Base-by-base conservation (phyloP, 192 early-diverging fungal species). In the Entrophospora sp. region DNA sequence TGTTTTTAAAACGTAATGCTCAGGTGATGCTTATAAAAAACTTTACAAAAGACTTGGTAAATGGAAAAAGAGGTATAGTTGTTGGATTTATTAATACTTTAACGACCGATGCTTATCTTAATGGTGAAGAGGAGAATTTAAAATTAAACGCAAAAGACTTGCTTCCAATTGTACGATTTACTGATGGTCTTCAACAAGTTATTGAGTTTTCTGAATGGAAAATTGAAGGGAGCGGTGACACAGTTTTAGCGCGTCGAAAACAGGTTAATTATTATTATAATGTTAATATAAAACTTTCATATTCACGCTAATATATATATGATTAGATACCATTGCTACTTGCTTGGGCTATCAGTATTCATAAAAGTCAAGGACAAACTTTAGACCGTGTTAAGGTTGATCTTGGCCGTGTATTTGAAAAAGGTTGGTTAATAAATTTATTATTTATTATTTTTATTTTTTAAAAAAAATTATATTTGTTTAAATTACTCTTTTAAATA, bases 11-110 rank as follows among this genome's bases (percentile, higher is more conserved):
- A 75, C 27, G 73, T 6, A 66, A 80, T 49, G 88, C 92, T 2
- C 94, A 95, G 67, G 94, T 97, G 1, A 93, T 93, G 89, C 73
- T 97, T 49, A 74, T 89, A 32, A 92, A 89, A 66, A 90, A 91
- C 62, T 70, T 86, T 25, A 80, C 81, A 4, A 53, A 68, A 16
- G 74, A 70, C 0, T 69, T 94, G 7, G 90, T 94, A 24, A 94
- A 94, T 67, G 91, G 91, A 57, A 86, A 84, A n/a, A 77, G 86
- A 37, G 91, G 91, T 16, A 76, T 90, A 2, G 75, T 83, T 0
- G 44, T 78, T 0, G 81, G 81, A 13, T 83, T 80, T 57, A 16
- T 65, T 20, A 10, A 38, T 46, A 20, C 5, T 22, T 12, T 10
- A 28, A 62, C 6, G 45, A 73, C 64, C 4, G 61, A 37, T 67